Evolutionary conservation across 2,329 filamentous ascomycete species (phyloP).

Genomic region (Fusarium tanahbumbuense): DNA sequence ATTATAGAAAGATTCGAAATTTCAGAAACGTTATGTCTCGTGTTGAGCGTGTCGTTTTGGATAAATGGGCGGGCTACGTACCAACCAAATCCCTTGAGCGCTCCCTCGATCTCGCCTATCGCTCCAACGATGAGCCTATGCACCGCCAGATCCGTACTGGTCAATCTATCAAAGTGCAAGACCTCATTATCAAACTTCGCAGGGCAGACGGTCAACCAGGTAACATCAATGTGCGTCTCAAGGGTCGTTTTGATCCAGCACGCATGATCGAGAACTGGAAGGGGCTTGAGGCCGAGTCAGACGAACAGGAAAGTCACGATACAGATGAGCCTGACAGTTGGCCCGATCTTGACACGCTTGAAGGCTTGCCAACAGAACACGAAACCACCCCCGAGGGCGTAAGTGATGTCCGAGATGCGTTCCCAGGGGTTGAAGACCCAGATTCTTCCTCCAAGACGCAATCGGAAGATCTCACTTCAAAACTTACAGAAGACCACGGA

Average conservation of each 20-base stretch:
- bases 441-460: not conserved
- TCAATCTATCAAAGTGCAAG: conserved; percentile 21
- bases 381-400: not conserved
- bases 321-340: conserved; percentile 8
- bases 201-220: conserved; percentile 30
- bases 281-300: not conserved
- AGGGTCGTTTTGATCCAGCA: conserved; percentile 39
- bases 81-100: conserved; percentile 46
- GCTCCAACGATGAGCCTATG: conserved; percentile 45
- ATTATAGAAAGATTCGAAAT: conserved; percentile 30
- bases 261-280: conserved; percentile 39
- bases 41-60: conserved; percentile 49
- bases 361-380: not conserved
- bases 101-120: conserved; percentile 44
- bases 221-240: conserved; percentile 39
- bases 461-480: not conserved
- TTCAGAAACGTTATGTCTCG: conserved; percentile 43
- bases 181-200: conserved; percentile 40
- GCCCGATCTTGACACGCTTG: conserved; percentile 4
- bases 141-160: conserved; percentile 37
- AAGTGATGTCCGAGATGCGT: not conserved
- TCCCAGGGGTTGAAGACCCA: not conserved
- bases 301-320: not conserved
- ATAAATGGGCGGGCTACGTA: conserved; percentile 45
- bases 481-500: not conserved